Base-by-base conservation (phyloP, 2,329 filamentous ascomycete genomes). In the Orbilia oligospora region DNA sequence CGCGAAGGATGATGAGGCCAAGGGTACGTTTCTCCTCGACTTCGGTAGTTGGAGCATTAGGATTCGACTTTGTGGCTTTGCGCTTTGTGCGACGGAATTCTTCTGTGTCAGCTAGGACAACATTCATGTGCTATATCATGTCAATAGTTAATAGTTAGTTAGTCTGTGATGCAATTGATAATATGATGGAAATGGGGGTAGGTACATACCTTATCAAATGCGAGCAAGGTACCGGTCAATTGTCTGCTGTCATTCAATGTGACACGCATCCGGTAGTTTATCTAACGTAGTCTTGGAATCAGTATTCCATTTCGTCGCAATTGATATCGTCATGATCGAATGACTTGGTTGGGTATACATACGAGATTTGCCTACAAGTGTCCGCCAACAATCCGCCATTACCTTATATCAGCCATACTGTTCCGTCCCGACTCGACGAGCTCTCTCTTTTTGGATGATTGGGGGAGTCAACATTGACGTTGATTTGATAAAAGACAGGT, bases 241-340 rank as follows among this genome's bases (percentile, higher is more conserved):
- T 97, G 93, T 83, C 96, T 91, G 81, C 93, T 93, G 87, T 99
- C 96, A 84, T 93, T 93, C 85, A 99, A 89, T 71, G 94, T 98
- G 81, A 97, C 92, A 84, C 95, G 92, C 94, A 99, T 98, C 86
- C 95, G 93, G 88, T 97, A 98, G 88, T 99, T 98, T 89, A 99
- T 97, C 96, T 98, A 84, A 71, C 51, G 24, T n/a, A 69, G 64
- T n/a, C 49, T 53, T 69, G 49, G 36, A 41, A 61, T 73, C 30
- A 79, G 69, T 38, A 38, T 48, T 66, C 66, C 5, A 38, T 38
- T 30, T 18, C 16, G 67, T 71, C 44, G 73, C 33, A 44, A 61
- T 44, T 58, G 61, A 48, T 36, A 51, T 33, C 64, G 56, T 63
- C 8, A 24, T 8, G 33, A n/a, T 41, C 24, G 46, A 9, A 8